Evolutionary conservation across 2,329 filamentous ascomycete species (phyloP).

Genomic region (Fusarium vanettenii): DNA sequence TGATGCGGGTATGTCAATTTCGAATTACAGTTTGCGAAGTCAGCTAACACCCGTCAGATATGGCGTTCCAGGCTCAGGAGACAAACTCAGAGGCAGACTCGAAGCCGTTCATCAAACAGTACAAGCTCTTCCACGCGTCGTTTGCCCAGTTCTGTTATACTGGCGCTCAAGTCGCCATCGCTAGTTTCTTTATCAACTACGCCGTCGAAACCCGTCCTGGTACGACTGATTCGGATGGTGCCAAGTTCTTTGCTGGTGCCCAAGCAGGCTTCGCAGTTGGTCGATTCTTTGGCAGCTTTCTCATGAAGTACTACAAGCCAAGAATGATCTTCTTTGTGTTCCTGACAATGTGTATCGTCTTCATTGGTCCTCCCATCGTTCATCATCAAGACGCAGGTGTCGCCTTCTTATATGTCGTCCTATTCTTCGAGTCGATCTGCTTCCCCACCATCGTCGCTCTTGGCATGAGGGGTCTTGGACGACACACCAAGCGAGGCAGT

Average conservation of each 20-base stretch:
- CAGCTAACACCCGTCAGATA: constrained; percentile 60
- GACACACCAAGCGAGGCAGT: constrained; percentile 81
- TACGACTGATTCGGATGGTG: constrained; percentile 63
- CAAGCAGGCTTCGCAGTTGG: constrained; percentile 80
- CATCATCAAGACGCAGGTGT: constrained; percentile 60
- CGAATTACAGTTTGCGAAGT: fast-evolving
- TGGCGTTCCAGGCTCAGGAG: constrained; percentile 69
- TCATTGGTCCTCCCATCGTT: constrained; percentile 63
- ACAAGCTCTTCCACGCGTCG: constrained; percentile 79
- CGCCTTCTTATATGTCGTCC: constrained; percentile 73
- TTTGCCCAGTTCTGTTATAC: constrained; percentile 84
- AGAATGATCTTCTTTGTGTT: constrained; percentile 76
- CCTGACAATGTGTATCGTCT: constrained; percentile 73
- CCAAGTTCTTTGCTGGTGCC: constrained; percentile 78
- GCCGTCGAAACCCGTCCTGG: constrained; percentile 68
- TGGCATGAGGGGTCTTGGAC: constrained; percentile 79
- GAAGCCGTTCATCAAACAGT: constrained; percentile 76
- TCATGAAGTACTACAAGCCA: constrained; percentile 76
- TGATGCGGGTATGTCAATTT: constrained; percentile 49
- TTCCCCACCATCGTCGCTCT: constrained; percentile 86
- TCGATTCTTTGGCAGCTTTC: constrained; percentile 72
- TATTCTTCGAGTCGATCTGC: constrained; percentile 85
- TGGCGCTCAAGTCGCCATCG: constrained; percentile 76
- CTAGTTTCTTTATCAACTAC: constrained; percentile 80
- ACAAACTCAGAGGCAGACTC: constrained; percentile 65